Conservation (phyloP, 345 rosid species). For the Camelina laxa region DNA sequence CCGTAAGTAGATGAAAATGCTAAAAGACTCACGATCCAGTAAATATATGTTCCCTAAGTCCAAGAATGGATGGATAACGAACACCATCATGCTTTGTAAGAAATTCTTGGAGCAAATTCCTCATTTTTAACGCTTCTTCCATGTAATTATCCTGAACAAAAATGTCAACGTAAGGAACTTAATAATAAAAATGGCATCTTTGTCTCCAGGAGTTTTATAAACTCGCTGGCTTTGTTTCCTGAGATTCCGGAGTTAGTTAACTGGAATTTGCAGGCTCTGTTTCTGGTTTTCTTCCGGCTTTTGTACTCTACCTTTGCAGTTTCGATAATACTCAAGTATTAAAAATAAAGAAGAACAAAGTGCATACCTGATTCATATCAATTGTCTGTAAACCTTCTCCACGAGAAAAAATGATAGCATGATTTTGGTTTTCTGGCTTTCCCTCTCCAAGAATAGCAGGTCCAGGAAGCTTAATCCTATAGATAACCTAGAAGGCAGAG, state of each 20-base stretch:
- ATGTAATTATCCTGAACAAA: constrained; percentile 84
- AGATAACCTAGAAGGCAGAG: constrained; percentile 73
- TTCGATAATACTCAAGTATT: background rate
- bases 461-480: constrained; percentile 94
- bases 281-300: too few relatives aligned
- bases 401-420: constrained; percentile 94
- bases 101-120: constrained; percentile 94
- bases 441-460: constrained; percentile 98
- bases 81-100: constrained; percentile 95
- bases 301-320: too few relatives aligned
- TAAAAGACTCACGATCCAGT: constrained; percentile 82
- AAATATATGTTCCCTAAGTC: constrained; percentile 98
- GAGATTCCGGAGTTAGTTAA: too few relatives aligned
- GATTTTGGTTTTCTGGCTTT: constrained; percentile 99
- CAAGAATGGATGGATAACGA: constrained; percentile 89
- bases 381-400: constrained; percentile 99
- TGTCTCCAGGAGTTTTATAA: too few relatives aligned
- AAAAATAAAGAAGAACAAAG: background rate
- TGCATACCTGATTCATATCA: constrained; percentile 94
- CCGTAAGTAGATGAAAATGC: constrained; percentile 9
- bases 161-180: constrained; percentile 15
- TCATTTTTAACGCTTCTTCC: constrained; percentile 99
- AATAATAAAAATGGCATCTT: background rate
- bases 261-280: too few relatives aligned
- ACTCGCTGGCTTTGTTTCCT: too few relatives aligned